These are phyloP conservation scores for Tricholoma terreum DNA, from an alignment of 768 basidiomycete species.

Conservation along the genomic window DNA sequence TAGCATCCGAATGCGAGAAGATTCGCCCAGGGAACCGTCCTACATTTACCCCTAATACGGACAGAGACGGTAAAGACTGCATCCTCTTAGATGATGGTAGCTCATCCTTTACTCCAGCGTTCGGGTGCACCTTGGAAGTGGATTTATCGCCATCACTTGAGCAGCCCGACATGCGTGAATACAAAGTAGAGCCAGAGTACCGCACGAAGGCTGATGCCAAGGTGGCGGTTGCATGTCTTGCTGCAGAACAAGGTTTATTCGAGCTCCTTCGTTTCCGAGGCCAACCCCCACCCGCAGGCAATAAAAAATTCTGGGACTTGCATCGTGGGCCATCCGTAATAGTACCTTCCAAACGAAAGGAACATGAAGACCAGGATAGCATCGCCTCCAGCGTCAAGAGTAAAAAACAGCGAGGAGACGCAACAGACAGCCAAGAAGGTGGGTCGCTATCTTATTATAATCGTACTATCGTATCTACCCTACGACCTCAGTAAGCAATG, in stretches of 20 bases:
- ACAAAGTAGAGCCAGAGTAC: conserved; percentile 47
- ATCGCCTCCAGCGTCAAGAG: conserved; percentile 7
- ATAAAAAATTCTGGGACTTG: conserved; percentile 36
- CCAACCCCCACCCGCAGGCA: conserved; percentile 36
- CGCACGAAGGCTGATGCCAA: conserved; percentile 61
- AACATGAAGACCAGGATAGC: conserved; percentile 20
- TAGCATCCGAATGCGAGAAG: conserved; percentile 45
- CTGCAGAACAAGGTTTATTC: conserved; percentile 52
- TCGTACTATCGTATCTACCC: background rate
- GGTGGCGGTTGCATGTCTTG: conserved; percentile 49
- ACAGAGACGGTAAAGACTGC: conserved; percentile 47
- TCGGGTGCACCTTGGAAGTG: conserved; percentile 49
- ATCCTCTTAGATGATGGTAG: background rate
- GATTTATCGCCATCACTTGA: conserved; percentile 32
- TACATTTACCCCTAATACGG: conserved; percentile 38
- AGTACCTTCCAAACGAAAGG: conserved; percentile 33
- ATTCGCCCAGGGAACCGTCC: conserved; percentile 36
- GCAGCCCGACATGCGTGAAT: conserved; percentile 39
- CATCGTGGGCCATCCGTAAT: conserved; percentile 24
- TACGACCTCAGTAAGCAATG: conserved; percentile 17
- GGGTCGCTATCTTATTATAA: background rate
- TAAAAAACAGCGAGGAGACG: background rate
- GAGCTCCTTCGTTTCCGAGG: conserved; percentile 61
- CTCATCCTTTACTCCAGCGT: conserved; percentile 36
- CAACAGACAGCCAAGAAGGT: background rate